Evolutionary conservation across 73 alveolate species (phyloP).

Genomic region (Paramecium biaurelia): DNA sequence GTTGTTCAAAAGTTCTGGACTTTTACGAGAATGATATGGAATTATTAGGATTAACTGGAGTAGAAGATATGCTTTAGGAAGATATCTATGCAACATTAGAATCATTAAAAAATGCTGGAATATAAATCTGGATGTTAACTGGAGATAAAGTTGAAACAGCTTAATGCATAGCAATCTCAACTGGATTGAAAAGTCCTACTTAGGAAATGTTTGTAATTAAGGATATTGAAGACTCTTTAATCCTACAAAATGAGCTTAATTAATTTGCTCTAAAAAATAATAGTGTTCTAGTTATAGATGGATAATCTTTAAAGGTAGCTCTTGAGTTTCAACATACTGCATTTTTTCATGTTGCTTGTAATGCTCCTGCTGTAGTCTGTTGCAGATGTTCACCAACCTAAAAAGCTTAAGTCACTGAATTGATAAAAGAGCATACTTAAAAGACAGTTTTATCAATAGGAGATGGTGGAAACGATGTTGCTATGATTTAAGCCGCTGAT

Average conservation of each 20-base stretch:
- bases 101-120: slow-evolving; percentile 86
- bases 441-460: slow-evolving; percentile 92
- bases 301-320: slow-evolving; percentile 49
- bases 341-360: slow-evolving; percentile 58
- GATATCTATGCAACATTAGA: slow-evolving; percentile 87
- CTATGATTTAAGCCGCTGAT: slow-evolving; percentile 97
- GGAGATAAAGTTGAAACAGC: slow-evolving; percentile 98
- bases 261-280: slow-evolving; percentile 24
- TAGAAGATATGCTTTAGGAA: slow-evolving; percentile 92
- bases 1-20: slow-evolving; percentile 71
- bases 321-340: slow-evolving; percentile 42
- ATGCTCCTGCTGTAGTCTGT: slow-evolving; percentile 88
- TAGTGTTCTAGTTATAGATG: slow-evolving; percentile 69
- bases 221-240: slow-evolving; percentile 60
- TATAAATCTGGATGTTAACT: slow-evolving; percentile 92
- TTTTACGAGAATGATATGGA: slow-evolving; percentile 88
- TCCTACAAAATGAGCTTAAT: slow-evolving; percentile 29
- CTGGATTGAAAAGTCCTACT: slow-evolving; percentile 64
- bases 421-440: slow-evolving; percentile 83
- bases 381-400: slow-evolving; percentile 98
- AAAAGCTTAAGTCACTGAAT: slow-evolving; percentile 86
- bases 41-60: slow-evolving; percentile 92
- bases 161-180: slow-evolving; percentile 88
- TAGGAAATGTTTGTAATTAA: slow-evolving; percentile 58
- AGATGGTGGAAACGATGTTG: slow-evolving; percentile 99